Evolutionary conservation across 2,329 filamentous ascomycete genomes (phyloP).

Genomic region (Aspergillus udagawae): DNA sequence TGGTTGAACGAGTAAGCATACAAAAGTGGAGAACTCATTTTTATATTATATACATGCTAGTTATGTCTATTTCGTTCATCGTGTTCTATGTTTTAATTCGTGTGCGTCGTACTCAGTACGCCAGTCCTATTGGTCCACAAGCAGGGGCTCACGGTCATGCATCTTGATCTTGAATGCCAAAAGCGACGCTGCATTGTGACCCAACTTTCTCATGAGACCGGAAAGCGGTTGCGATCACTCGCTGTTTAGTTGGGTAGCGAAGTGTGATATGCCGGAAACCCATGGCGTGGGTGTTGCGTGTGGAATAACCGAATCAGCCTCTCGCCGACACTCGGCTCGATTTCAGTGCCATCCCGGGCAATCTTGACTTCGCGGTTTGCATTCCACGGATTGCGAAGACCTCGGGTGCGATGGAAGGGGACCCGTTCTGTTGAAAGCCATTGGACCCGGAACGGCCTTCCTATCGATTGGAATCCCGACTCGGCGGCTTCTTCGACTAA

Average conservation of each 20-base stretch:
- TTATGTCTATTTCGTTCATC: background rate
- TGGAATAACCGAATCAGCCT: conserved; percentile 77
- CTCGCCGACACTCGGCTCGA: conserved; percentile 77
- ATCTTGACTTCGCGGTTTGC: conserved; percentile 95
- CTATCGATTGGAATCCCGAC: conserved; percentile 64
- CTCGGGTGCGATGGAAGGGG: conserved; percentile 84
- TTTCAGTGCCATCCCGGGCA: conserved; percentile 86
- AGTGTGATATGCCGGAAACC: background rate
- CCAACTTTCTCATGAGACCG: background rate
- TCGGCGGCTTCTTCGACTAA: conserved; percentile 40
- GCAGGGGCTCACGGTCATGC: background rate
- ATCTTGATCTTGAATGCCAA: background rate
- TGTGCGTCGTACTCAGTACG: background rate
- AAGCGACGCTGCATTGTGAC: background rate
- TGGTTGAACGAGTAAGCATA: background rate
- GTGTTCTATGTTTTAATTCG: background rate
- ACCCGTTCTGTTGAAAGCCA: conserved; percentile 82
- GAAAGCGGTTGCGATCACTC: background rate
- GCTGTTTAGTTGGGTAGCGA: background rate
- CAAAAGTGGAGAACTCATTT: background rate
- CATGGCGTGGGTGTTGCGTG: conserved; percentile 28
- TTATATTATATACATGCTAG: background rate
- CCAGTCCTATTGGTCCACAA: background rate
- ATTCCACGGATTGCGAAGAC: conserved; percentile 90
- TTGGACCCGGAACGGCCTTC: conserved; percentile 85